Base-by-base conservation (phyloP, 805 yeast species). In the Tetrapisispora namnaoensis region DNA sequence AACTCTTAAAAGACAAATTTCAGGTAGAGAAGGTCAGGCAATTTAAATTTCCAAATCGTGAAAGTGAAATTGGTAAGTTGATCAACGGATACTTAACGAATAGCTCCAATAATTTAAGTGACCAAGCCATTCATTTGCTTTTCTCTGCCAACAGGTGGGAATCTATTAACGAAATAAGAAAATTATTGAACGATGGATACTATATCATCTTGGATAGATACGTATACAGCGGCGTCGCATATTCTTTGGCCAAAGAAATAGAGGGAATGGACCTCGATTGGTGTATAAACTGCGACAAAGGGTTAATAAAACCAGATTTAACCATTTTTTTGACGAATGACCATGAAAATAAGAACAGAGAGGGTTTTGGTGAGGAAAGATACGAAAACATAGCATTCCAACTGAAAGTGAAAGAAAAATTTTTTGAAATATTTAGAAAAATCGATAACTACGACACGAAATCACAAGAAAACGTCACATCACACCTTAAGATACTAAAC, bases 131-230 rank as follows among this genome's bases (percentile, higher is more conserved):
- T 5, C 99, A 93, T 66, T 70, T 93, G 22, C 69, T 93, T 34
- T 93, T 93, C 64, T 80, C 89, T 55, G 96, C 98, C 1, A 93
- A 93, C 59, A 70, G 99, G 53, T 93, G 99, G 99, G 99, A 93
- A 63, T 57, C 79, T 21, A 75, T 73, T 1, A 65, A 70, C 1
- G 62, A 65, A 4, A 79, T 93, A 5, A 60, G 67, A 11, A 49
- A 60, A 1, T 60, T 69, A 13, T 46, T 63, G 17, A 53, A 62
- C 0, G 53, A 62, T 0, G 96, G 96, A 1, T 61, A 60, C 13
- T 72, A 74, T 46, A 75, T 93, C 1, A 72, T 93, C 0, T 63
- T 90, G 49, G 99, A 93, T 62, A 71, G 99, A 54, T 93, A 91
- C 59, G 83, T 86, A 4, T 91, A 86, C 60, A 88, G 97, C 0